Evolutionary conservation across 352 stramenopile species (phyloP).

Genomic region (Globisporangium middletonii): DNA sequence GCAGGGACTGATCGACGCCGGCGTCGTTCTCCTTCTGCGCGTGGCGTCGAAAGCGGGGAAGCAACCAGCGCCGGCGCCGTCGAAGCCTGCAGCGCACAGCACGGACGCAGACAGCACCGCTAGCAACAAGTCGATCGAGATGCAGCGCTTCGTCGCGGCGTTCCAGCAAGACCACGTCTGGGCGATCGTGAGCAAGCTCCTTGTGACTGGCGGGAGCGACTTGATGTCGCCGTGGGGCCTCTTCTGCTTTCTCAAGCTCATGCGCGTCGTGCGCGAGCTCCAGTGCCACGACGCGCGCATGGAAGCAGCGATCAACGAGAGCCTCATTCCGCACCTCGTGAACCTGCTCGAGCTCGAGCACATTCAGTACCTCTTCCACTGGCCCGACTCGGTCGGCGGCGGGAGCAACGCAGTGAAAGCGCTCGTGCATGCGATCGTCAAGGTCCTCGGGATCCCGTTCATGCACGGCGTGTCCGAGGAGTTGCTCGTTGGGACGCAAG

Average conservation of each 20-base stretch:
- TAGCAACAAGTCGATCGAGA: conserved; percentile 11
- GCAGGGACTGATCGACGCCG: conserved; percentile 56
- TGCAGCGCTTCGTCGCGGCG: conserved; percentile 32
- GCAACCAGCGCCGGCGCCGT: conserved; percentile 4
- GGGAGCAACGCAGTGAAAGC: conserved; percentile 77
- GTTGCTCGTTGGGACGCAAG: conserved; percentile 55
- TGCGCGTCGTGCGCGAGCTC: conserved; percentile 69
- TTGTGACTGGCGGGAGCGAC: conserved; percentile 43
- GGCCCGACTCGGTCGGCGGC: conserved; percentile 73
- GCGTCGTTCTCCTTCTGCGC: conserved; percentile 57
- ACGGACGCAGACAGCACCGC: background rate
- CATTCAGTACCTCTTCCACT: conserved; percentile 61
- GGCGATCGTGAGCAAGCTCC: conserved; percentile 41
- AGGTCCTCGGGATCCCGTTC: conserved; percentile 78
- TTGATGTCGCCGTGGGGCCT: conserved; percentile 78
- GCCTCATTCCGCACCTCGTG: conserved; percentile 53
- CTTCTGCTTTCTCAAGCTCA: conserved; percentile 80
- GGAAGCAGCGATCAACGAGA: conserved; percentile 45
- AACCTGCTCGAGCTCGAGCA: conserved; percentile 49
- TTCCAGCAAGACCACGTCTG: conserved; percentile 46
- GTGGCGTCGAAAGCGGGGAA: conserved; percentile 47
- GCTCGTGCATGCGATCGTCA: conserved; percentile 78
- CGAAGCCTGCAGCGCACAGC: background rate
- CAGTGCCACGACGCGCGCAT: conserved; percentile 33
- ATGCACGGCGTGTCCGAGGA: conserved; percentile 62